Conservation (phyloP, 1,284 basidiomycete species). For the Leccinum pachyderme region DNA sequence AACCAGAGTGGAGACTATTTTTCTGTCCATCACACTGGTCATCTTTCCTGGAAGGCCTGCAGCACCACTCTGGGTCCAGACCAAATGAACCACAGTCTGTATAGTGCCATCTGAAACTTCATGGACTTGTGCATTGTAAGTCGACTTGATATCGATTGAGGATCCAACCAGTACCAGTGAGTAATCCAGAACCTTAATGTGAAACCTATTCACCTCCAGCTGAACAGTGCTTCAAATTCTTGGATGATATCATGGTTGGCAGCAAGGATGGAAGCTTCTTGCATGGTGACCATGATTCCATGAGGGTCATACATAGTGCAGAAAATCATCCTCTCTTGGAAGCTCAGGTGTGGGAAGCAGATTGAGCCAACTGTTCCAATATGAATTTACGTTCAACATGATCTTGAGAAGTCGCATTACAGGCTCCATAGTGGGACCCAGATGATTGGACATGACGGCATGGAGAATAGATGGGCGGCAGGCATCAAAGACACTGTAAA, state of each 20-base stretch:
- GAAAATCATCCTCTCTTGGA: conserved; percentile 11
- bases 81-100: conserved; percentile 33
- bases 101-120: conserved; percentile 34
- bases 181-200: conserved; percentile 12
- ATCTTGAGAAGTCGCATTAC: conserved; percentile 32
- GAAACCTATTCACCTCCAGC: conserved; percentile 31
- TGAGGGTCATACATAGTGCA: neutral
- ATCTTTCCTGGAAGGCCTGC: neutral
- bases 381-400: conserved; percentile 9
- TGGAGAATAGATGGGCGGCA: conserved; percentile 34
- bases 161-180: conserved; percentile 16
- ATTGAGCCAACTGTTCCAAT: conserved; percentile 15
- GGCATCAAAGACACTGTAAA: conserved; percentile 34
- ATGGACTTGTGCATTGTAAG: conserved; percentile 29
- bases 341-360: conserved; percentile 8
- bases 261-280: conserved; percentile 17
- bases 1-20: neutral
- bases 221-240: conserved; percentile 36
- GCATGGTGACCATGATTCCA: conserved; percentile 2
- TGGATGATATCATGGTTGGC: conserved; percentile 22
- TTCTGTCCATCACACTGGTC: neutral
- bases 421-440: conserved; percentile 33
- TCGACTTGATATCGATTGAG: conserved; percentile 20
- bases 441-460: conserved; percentile 35
- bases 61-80: neutral